phyloP scores from a whole-genome alignment of 495 filamentous ascomycete species.

The Trichoderma asperelloides region DNA sequence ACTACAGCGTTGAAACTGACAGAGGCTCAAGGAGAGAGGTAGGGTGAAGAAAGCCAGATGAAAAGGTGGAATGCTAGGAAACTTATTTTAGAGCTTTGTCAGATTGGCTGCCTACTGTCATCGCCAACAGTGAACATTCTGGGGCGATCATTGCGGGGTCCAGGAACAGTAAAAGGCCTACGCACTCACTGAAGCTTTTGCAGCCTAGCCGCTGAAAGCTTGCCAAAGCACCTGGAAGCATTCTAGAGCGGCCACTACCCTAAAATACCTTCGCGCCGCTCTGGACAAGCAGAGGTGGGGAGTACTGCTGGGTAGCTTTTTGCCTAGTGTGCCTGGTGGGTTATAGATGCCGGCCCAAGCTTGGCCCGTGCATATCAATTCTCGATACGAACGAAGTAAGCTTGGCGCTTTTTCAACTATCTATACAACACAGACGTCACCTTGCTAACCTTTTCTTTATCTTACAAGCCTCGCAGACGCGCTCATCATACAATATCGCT shows the following conservation, averaged over 20 bases:
- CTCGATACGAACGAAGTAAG: background rate
- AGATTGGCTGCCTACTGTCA: background rate
- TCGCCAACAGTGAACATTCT: background rate
- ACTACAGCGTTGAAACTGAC: background rate
- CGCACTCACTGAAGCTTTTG: background rate
- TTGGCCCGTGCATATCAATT: background rate
- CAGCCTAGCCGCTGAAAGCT: background rate
- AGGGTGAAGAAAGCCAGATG: background rate
- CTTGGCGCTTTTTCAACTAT: background rate
- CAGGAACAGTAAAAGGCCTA: conserved; percentile 1
- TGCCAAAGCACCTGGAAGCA: background rate
- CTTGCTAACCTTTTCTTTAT: background rate
- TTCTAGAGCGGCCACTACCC: no score
- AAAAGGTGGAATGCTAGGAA: background rate
- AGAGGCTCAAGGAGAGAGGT: background rate
- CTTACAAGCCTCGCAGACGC: background rate
- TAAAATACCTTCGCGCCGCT: no score
- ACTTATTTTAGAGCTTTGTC: background rate
- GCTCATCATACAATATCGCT: background rate
- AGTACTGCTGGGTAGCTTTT: background rate
- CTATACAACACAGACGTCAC: conserved; percentile 3
- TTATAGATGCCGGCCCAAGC: background rate
- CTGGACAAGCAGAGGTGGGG: no score
- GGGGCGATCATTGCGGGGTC: background rate
- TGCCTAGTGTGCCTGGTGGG: background rate